A percentile compares a stretch with the other conserved stretches of the same genome.
Evolutionary conservation across 106 monocot genomes (phyloP).

Genomic region (Allium cepa): DNA sequence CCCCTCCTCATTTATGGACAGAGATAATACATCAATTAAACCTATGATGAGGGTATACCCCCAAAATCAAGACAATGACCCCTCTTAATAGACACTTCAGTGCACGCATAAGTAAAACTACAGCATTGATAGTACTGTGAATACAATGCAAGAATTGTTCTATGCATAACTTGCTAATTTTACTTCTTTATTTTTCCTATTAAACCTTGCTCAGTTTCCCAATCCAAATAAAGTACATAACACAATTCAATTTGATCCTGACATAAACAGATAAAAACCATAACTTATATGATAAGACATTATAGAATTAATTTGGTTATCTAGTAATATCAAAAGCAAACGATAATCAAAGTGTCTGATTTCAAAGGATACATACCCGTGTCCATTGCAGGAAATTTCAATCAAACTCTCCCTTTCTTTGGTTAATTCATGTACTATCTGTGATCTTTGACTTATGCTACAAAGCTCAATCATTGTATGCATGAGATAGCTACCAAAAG

Average conservation of each 20-base stretch:
- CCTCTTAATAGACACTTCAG: too few relatives aligned
- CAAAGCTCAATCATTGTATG: constrained; percentile 57
- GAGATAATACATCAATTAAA: too few relatives aligned
- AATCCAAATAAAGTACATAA: background rate
- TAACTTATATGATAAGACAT: background rate
- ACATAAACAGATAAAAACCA: background rate
- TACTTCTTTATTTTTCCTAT: too few relatives aligned
- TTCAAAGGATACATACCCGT: constrained; percentile 37
- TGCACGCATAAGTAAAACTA: too few relatives aligned
- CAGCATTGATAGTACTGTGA: too few relatives aligned
- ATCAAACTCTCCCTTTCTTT: constrained; percentile 20
- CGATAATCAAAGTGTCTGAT: too few relatives aligned
- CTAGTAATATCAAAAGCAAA: background rate
- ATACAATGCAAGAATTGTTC: too few relatives aligned
- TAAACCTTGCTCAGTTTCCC: too few relatives aligned
- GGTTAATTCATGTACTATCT: constrained; percentile 35
- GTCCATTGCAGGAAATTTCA: constrained; percentile 47
- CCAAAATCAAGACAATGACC: too few relatives aligned
- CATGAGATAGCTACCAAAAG: constrained; percentile 50
- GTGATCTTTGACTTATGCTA: constrained; percentile 33
- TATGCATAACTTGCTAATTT: too few relatives aligned
- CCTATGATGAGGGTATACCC: too few relatives aligned
- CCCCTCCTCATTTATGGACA: too few relatives aligned
- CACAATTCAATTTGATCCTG: background rate
- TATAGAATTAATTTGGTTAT: background rate